phyloP scores from a whole-genome alignment of 2,329 filamentous ascomycete species.

The Thelonectria rubi region DNA sequence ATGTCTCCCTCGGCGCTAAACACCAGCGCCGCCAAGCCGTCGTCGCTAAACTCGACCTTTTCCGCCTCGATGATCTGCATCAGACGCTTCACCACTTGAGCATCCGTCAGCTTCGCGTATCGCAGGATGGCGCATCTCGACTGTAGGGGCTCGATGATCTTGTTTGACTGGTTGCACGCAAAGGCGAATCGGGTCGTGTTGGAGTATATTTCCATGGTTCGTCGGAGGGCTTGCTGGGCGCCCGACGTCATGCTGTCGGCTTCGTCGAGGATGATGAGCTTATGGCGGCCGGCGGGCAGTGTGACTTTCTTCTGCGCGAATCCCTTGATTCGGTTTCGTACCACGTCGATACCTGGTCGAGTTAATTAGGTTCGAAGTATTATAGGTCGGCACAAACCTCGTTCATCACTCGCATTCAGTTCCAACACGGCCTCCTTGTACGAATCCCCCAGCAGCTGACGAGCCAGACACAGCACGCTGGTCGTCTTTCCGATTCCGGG shows the following conservation, averaged over 20 bases:
- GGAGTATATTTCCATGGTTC: constrained; percentile 99
- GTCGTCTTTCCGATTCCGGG: constrained; percentile 99
- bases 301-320: constrained; percentile 99
- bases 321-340: constrained; percentile 95
- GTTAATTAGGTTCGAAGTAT: not conserved
- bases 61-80: constrained; percentile 94
- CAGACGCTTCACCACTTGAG: constrained; percentile 88
- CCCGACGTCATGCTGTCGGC: constrained; percentile 98
- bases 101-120: constrained; percentile 91
- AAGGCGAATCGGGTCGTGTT: constrained; percentile 97
- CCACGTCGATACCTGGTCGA: constrained; percentile 85
- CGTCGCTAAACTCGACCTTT: constrained; percentile 88
- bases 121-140: constrained; percentile 95
- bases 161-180: constrained; percentile 98
- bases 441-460: constrained; percentile 87
- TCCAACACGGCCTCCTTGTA: constrained; percentile 99
- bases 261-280: constrained; percentile 97
- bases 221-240: constrained; percentile 90
- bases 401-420: constrained; percentile 94
- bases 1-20: constrained; percentile 99
- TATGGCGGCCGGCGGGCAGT: constrained; percentile 87
- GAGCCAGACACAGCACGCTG: constrained; percentile 89
- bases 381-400: constrained; percentile 63
- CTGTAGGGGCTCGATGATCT: constrained; percentile 99
- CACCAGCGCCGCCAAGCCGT: constrained; percentile 93